Base-by-base conservation (phyloP, 2,329 filamentous ascomycete species). In the Pestalotiopsis sp. region DNA sequence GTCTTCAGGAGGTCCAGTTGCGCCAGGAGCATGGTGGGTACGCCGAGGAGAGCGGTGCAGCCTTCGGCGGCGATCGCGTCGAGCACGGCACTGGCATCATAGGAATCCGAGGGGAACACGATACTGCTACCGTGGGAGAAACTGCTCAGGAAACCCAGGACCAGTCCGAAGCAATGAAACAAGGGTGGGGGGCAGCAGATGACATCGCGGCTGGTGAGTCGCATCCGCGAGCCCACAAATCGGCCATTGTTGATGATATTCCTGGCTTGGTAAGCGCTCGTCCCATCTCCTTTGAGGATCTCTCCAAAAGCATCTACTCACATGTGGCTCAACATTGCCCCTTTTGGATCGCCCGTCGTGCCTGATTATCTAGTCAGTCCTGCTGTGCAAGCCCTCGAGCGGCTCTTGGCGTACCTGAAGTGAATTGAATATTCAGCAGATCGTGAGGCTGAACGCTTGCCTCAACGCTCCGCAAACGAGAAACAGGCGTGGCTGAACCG, bases 21-120 rank as follows among this genome's bases (percentile, higher is more conserved):
- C 11, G 90, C 86, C 23, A 91, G 82, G 74, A 92, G 93, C 91
- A 93, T 93, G 4, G 91, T 92, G 1, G 91, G 90, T 0, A 93
- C 79, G 1, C 78, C 79, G 64, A 80, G 76, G 13, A 81, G 72
- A 0, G 88, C 91, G 0, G 90, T 92, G 60, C 81, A 84, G 67
- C 79, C 78, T 68, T 86, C 82, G 49, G 80, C 74, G 6, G 79
- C 80, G 0, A 92, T 87, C 0, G 90, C 84, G 67, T 86, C 81
- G 1, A 93, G 81, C 0, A 89, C 84, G 1, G 86, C 86, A 5
- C 82, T 72, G 0, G 90, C 85, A 70, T 92, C 83, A 79, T 92
- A 93, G 1, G 87, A 87, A 79, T 92, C 90, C 1, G 86, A 82
- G 0, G 91, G 91, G 71, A 92, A 91, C 4, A 92, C 86, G 64